Base-by-base conservation (phyloP, 1,284 basidiomycete genomes). In the Pterulicium gracile region DNA sequence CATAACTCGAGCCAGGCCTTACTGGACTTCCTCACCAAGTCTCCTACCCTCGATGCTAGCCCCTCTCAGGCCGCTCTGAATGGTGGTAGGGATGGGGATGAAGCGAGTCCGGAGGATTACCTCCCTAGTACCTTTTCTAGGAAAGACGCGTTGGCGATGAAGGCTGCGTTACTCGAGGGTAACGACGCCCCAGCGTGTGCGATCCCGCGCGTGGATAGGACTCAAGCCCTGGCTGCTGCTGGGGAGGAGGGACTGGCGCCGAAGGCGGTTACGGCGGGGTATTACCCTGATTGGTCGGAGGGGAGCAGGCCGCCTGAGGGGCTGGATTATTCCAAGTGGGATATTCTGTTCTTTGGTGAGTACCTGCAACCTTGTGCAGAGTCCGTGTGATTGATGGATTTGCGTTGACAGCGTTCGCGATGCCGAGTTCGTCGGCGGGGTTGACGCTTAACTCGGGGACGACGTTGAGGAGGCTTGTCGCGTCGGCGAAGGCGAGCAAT, bases 391-490 rank as follows among this genome's bases (percentile, higher is more conserved):
- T n/a, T n/a, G n/a, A n/a, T n/a, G n/a, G n/a, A n/a, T n/a, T n/a
- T n/a, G n/a, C n/a, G n/a, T n/a, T n/a, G n/a, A n/a, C n/a, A 77
- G 87, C 87, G 3, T 91, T 89, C 56, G 85, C 78, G 3, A 72
- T 77, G 21, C 83, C 85, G 1, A 80, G 75, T 52, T 67, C 75
- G 5, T 72, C 74, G 23, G 72, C 65, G 49, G 68, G 65, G 12
- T 60, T 89, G 42, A 64, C 66, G 40, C 85, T 79, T 62, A 75
- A 75, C 34, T 64, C 70, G 46, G 78, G 77, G 12, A 70, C 68
- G 24, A 7, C 18, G 13, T 68, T 89, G n/a, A 62, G 66, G 49
- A 66, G 80, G 24, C 68, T 88, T n/a, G 83, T 87, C 46, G 59
- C 64, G 3, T 66, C 65, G 39, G 86, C 77, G 1, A 78, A 79